Percentiles rank a stretch among this genome's conserved stretches.
Evolutionary conservation across 2,329 filamentous ascomycete genomes (phyloP).

Genomic region (Leptoxyphium fumago): DNA sequence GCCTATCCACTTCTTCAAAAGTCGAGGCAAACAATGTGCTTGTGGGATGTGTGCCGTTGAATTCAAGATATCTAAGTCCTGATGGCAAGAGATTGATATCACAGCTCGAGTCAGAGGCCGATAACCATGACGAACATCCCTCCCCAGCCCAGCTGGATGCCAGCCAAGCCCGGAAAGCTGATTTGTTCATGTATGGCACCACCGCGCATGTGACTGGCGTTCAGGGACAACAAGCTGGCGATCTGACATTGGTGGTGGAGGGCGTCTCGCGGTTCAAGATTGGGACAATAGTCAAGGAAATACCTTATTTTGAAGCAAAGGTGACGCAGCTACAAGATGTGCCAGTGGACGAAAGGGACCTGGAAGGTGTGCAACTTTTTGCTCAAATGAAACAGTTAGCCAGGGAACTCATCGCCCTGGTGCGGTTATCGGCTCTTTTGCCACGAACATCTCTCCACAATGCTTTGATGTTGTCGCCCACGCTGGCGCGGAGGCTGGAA

Average conservation of each 20-base stretch:
- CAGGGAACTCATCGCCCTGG: conserved; percentile 68
- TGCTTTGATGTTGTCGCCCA: conserved; percentile 49
- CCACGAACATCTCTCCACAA: conserved; percentile 44
- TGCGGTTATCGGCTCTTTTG: conserved; percentile 74
- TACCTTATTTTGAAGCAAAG: conserved; percentile 75
- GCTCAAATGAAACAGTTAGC: conserved; percentile 69
- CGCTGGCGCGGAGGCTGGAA: conserved; percentile 76
- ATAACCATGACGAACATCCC: conserved; percentile 22
- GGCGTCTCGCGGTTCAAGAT: conserved; percentile 65
- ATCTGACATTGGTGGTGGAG: conserved; percentile 76
- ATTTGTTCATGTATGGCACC: conserved; percentile 73
- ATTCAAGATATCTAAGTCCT: conserved; percentile 55
- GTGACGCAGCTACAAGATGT: conserved; percentile 56
- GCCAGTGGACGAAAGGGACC: conserved; percentile 29
- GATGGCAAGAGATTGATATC: conserved; percentile 65
- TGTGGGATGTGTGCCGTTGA: conserved; percentile 77
- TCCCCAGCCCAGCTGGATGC: conserved; percentile 40
- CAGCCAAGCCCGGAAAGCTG: conserved; percentile 31
- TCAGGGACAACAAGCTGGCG: conserved; percentile 31
- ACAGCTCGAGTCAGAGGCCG: conserved; percentile 27
- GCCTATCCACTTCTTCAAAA: conserved; percentile 51
- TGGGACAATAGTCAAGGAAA: conserved; percentile 59
- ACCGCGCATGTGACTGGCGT: conserved; percentile 39
- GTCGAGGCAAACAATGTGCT: conserved; percentile 48
- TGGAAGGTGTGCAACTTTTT: conserved; percentile 58